These are phyloP conservation scores for Solanum hybrid DNA, from an alignment of 305 asterid species.

Conservation along the genomic window DNA sequence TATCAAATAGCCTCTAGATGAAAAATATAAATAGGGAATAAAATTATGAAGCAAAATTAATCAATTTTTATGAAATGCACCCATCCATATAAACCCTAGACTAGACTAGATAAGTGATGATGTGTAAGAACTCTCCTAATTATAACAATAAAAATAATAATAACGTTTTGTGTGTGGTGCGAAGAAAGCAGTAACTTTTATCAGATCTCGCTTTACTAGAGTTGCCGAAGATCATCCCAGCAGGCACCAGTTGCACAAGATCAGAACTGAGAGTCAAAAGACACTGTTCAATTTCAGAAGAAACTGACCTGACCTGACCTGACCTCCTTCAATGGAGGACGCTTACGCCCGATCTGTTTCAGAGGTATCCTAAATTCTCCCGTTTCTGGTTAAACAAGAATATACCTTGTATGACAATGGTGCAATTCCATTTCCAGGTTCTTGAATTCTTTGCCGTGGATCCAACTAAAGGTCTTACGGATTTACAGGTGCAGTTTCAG, in stretches of 20 bases:
- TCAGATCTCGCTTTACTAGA: neutral
- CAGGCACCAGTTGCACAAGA: neutral
- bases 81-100: neutral
- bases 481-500: conserved; percentile 46
- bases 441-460: conserved; percentile 70
- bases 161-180: neutral
- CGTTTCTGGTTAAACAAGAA: conserved; percentile 3
- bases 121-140: neutral
- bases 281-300: neutral
- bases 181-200: neutral
- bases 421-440: conserved; percentile 38
- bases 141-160: too few species aligned
- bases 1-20: neutral
- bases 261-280: neutral
- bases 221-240: neutral
- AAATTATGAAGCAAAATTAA: neutral
- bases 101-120: neutral
- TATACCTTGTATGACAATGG: neutral
- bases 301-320: neutral
- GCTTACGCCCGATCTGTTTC: conserved; percentile 75
- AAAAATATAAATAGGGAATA: too few species aligned
- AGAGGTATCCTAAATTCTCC: conserved; percentile 35
- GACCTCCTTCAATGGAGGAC: conserved; percentile 56
- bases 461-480: conserved; percentile 72
- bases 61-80: neutral